Evolutionary conservation across 371 early-diverging fungal species (phyloP).

Genomic region (Rhizomucor miehei): DNA sequence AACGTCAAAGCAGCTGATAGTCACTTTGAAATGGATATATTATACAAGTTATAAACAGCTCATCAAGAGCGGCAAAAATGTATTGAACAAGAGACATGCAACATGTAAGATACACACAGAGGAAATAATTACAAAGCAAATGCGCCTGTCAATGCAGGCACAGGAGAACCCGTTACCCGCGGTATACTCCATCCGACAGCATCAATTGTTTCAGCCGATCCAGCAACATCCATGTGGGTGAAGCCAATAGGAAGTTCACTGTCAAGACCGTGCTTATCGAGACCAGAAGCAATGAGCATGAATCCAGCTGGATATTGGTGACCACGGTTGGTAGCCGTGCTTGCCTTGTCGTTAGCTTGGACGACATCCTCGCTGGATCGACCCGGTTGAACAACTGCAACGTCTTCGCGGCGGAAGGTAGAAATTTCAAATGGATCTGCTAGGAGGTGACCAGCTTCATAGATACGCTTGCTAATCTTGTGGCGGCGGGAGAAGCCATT

Average conservation of each 20-base stretch:
- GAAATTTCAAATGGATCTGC: conserved; percentile 87
- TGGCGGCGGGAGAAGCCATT: conserved; percentile 80
- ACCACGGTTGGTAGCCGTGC: conserved; percentile 75
- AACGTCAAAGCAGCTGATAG: no score
- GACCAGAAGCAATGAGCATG: conserved; percentile 76
- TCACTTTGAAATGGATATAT: no score
- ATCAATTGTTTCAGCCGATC: conserved; percentile 66
- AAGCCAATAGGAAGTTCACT: conserved; percentile 68
- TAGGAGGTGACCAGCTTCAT: conserved; percentile 65
- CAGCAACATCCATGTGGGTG: conserved; percentile 87
- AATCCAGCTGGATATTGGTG: conserved; percentile 90
- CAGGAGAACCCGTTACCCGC: conserved; percentile 75
- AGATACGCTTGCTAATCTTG: conserved; percentile 60
- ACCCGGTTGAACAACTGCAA: conserved; percentile 60
- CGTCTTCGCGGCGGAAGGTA: conserved; percentile 82
- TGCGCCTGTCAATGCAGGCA: conserved; percentile 75
- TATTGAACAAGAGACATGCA: no score
- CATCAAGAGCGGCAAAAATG: no score
- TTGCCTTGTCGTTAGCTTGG: conserved; percentile 75
- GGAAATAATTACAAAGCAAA: conserved; percentile 48
- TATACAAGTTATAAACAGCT: no score
- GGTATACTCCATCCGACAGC: conserved; percentile 69
- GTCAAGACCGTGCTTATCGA: conserved; percentile 71
- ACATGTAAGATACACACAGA: not conserved
- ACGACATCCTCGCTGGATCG: conserved; percentile 77